phyloP scores from a whole-genome alignment of 2,329 filamentous ascomycete species.

The Chalaropsis thielavioides region DNA sequence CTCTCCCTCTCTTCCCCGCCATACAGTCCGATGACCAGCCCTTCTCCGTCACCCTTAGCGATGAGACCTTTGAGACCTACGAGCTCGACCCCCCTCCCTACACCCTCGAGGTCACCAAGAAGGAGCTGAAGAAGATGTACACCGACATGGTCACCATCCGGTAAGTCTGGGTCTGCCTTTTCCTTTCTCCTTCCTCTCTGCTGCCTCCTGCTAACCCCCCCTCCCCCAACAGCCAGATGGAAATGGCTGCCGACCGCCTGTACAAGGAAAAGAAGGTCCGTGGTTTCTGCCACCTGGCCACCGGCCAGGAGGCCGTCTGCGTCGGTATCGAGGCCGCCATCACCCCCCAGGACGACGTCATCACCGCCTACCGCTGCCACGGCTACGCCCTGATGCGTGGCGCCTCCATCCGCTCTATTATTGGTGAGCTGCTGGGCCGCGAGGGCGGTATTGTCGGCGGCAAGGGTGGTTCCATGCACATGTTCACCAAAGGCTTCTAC shows the following conservation, averaged over 20 bases:
- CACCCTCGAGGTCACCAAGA: slow-evolving; percentile 87
- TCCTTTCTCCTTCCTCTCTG: neutral
- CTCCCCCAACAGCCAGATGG: slow-evolving; percentile 66
- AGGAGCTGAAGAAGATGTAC: slow-evolving; percentile 98
- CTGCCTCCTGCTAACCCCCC: neutral
- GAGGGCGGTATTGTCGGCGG: slow-evolving; percentile 95
- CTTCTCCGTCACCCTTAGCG: slow-evolving; percentile 82
- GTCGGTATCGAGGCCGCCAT: slow-evolving; percentile 95
- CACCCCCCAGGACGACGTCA: slow-evolving; percentile 79
- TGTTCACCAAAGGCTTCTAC: slow-evolving; percentile 97
- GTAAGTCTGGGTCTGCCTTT: slow-evolving; percentile 34
- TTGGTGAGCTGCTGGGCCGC: slow-evolving; percentile 87
- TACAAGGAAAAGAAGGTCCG: slow-evolving; percentile 99
- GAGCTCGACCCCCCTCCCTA: slow-evolving; percentile 93
- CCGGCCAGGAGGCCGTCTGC: slow-evolving; percentile 92
- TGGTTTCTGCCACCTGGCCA: slow-evolving; percentile 98
- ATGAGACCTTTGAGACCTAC: slow-evolving; percentile 99
- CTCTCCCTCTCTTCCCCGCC: neutral
- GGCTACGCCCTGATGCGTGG: slow-evolving; percentile 96
- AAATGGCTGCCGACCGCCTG: slow-evolving; percentile 95
- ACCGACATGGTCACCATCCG: slow-evolving; percentile 88
- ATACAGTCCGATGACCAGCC: slow-evolving; percentile 78
- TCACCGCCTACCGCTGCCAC: slow-evolving; percentile 98
- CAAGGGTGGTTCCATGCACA: slow-evolving; percentile 99
- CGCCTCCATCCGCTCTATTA: slow-evolving; percentile 76